Percentiles rank a stretch among this genome's conserved stretches.
Conservation (phyloP, 208 protist genomes). For the Blastocrithidia nonstop region DNA sequence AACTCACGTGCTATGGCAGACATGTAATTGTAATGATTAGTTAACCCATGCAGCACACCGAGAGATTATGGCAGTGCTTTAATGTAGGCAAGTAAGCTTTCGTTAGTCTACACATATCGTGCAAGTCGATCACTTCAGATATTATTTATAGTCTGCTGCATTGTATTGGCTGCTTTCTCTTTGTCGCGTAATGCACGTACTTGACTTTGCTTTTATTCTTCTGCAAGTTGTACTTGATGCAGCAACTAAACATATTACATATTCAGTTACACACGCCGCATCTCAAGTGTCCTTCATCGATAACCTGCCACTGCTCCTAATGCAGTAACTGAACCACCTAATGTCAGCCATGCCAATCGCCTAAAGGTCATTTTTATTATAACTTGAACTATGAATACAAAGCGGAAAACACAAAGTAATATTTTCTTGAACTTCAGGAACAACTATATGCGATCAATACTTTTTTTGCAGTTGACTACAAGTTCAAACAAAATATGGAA, state of each 20-base stretch:
- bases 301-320: constrained; percentile 13
- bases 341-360: constrained; percentile 12
- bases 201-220: constrained; percentile 24
- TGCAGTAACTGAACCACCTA: constrained; percentile 14
- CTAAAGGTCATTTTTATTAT: constrained; percentile 26
- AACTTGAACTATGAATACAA: not conserved
- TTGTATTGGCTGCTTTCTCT: constrained; percentile 9
- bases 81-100: constrained; percentile 50
- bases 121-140: constrained; percentile 58
- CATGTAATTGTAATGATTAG: constrained; percentile 78
- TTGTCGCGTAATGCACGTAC: constrained; percentile 20
- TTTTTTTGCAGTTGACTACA: no score
- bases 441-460: no score
- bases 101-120: constrained; percentile 43
- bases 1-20: constrained; percentile 53
- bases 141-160: constrained; percentile 48
- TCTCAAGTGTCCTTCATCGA: constrained; percentile 34
- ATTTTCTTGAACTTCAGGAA: no score
- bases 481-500: no score
- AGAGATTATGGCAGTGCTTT: constrained; percentile 55
- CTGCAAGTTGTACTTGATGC: constrained; percentile 13
- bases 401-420: not conserved
- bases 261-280: constrained; percentile 37
- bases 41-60: constrained; percentile 40
- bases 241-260: constrained; percentile 44